Evolutionary conservation across 2,329 filamentous ascomycete genomes (phyloP).

Genomic region (Aspergillus phoenicis): DNA sequence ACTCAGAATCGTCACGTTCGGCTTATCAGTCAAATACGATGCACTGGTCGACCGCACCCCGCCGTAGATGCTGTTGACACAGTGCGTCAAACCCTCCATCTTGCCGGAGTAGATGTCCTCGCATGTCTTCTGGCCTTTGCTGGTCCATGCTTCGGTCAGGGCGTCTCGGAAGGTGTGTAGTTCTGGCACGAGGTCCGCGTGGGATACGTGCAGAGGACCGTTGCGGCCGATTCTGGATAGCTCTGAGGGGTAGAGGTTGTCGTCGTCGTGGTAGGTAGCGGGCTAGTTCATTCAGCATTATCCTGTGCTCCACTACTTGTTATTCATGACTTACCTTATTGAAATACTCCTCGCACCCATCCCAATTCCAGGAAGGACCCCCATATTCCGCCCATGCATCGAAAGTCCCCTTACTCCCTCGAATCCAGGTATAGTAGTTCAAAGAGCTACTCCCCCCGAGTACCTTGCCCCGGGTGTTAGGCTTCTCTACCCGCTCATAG

Average conservation of each 20-base stretch:
- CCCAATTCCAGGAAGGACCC: not conserved
- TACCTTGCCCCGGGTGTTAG: constrained; percentile 1
- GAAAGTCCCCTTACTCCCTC: not conserved
- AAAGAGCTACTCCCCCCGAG: not conserved
- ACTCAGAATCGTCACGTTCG: not conserved
- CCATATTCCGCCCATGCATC: constrained; percentile 3
- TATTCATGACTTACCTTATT: not conserved
- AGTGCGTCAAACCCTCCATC: constrained; percentile 5
- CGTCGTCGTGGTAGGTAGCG: not conserved
- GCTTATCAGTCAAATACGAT: not conserved
- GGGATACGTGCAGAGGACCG: constrained; percentile 1
- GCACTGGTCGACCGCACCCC: constrained; percentile 1
- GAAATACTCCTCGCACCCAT: constrained; percentile 2
- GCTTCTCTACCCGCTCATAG: constrained; percentile 5
- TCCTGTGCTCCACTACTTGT: not conserved
- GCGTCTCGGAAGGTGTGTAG: constrained; percentile 2
- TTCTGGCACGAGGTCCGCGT: not conserved
- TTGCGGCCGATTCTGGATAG: not conserved
- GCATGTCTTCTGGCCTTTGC: not conserved
- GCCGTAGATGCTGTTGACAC: constrained; percentile 3
- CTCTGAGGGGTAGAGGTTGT: not conserved
- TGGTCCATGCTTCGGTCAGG: not conserved
- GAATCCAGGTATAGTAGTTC: constrained; percentile 6
- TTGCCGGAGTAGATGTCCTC: constrained; percentile 4
- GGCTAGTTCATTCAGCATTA: not conserved